phyloP scores from a whole-genome alignment of 352 stramenopile species.

The Phytopythium montanum region DNA sequence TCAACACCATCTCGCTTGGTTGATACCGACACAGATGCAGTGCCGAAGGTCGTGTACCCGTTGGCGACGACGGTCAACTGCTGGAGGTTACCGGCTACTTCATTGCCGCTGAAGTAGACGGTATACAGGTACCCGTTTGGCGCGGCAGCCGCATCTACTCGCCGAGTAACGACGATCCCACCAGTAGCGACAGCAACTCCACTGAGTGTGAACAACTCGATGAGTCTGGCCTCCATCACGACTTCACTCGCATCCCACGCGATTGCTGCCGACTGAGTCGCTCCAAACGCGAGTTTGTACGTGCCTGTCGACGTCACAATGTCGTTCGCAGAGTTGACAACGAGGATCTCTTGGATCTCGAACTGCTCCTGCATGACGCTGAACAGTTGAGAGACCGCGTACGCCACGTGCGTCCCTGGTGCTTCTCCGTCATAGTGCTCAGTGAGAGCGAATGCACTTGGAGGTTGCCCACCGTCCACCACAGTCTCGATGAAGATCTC shows the following conservation, averaged over 20 bases:
- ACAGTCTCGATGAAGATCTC: conserved; percentile 14
- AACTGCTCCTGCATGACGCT: conserved; percentile 70
- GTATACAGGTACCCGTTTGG: conserved; percentile 68
- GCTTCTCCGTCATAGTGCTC: conserved; percentile 53
- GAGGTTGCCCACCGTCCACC: conserved; percentile 20
- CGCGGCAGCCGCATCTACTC: conserved; percentile 29
- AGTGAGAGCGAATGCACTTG: conserved; percentile 40
- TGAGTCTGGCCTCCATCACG: conserved; percentile 24
- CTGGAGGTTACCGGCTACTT: conserved; percentile 33
- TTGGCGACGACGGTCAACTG: conserved; percentile 15
- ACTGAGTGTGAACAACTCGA: conserved; percentile 12
- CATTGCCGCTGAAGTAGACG: conserved; percentile 64
- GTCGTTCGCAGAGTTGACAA: conserved; percentile 38
- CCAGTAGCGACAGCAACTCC: conserved; percentile 8
- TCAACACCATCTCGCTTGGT: conserved; percentile 30
- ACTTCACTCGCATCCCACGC: conserved; percentile 56
- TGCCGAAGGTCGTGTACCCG: conserved; percentile 20
- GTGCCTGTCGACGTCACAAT: conserved; percentile 23
- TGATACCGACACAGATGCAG: conserved; percentile 24
- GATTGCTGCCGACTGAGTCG: conserved; percentile 33
- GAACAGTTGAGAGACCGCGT: conserved; percentile 62
- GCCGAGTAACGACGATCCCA: conserved; percentile 54
- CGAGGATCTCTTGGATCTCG: conserved; percentile 55
- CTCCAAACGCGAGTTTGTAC: conserved; percentile 39
- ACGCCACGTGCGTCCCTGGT: conserved; percentile 39